Conservation (phyloP, 805 yeast genomes). For the Nakazawaea wyomingensis region DNA sequence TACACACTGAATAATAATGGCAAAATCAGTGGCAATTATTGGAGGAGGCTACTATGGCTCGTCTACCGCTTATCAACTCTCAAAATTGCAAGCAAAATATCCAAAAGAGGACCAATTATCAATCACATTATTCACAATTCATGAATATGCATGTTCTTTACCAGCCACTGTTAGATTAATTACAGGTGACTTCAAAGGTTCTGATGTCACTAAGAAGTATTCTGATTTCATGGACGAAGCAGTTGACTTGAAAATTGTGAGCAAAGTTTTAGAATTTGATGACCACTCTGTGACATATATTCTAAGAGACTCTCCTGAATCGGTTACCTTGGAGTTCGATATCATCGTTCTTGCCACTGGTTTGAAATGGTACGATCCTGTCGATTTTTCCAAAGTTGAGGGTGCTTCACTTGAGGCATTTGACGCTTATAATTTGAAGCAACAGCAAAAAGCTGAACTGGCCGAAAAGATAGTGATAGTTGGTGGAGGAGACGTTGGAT, state of each 20-base stretch:
- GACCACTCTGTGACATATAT: constrained; percentile 15
- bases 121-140: constrained; percentile 16
- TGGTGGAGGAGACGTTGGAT: constrained; percentile 29
- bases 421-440: constrained; percentile 14
- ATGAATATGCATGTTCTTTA: constrained; percentile 12
- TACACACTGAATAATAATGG: neutral
- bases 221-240: constrained; percentile 16
- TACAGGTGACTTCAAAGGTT: constrained; percentile 8
- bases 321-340: constrained; percentile 17
- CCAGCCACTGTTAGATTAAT: constrained; percentile 17
- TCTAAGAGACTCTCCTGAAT: constrained; percentile 5
- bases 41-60: constrained; percentile 9
- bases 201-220: constrained; percentile 1
- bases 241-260: constrained; percentile 19
- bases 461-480: constrained; percentile 24
- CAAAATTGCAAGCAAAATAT: neutral
- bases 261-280: constrained; percentile 18
- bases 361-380: constrained; percentile 24
- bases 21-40: constrained; percentile 4
- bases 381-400: constrained; percentile 12
- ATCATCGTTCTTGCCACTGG: constrained; percentile 27
- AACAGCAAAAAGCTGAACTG: constrained; percentile 14
- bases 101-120: neutral
- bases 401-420: constrained; percentile 12
- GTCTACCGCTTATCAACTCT: neutral